Base-by-base conservation (phyloP, 192 early-diverging fungal genomes). In the Powellomyces hirtus region DNA sequence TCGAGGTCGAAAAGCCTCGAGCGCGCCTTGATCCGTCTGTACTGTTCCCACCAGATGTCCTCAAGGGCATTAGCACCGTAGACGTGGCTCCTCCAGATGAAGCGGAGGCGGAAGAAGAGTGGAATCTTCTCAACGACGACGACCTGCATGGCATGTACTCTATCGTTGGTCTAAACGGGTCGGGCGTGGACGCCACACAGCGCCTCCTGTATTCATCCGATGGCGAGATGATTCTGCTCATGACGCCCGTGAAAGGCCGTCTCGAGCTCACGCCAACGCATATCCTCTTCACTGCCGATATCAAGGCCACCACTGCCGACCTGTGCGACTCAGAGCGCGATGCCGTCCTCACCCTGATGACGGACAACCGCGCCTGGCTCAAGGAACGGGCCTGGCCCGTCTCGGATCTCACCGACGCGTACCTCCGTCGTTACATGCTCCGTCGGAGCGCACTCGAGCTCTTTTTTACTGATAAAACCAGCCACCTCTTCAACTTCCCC, bases 401-500 rank as follows among this genome's bases (percentile, higher is more conserved):
- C 10, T n/a, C 34, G 13, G 66, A 72, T 16, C 52, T 83, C 0
- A 33, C 46, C 10, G 75, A 78, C 31, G 52, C 64, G 7, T 83
- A 75, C 50, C 67, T 79, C 22, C 65, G 81, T 11, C 59, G 81
- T 14, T 83, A 81, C 67, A 81, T 74, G 77, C 56, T 83, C 4
- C 72, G 90, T 29, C 89, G 89, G 59, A 86, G 88, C 40, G 91
- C 90, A 11, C 38, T 93, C 7, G 92, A 94, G 73, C 69, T 92
- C 26, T 94, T 94, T 66, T 92, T 94, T 68, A 68, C 78, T 0
- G 89, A 94, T 72, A 84, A 87, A 10, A 81, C 84, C 4, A 91
- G 86, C 71, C 87, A 84, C 38, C 67, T 94, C 16, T 89, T 94
- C 66, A 93, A 88, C 42, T 78, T 94, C 45, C 77, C 81, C 29